Evolutionary conservation across 805 yeast species (phyloP), one percentile per base, ranked within the genome.

Genomic region (Lachancea lanzarotensis): DNA sequence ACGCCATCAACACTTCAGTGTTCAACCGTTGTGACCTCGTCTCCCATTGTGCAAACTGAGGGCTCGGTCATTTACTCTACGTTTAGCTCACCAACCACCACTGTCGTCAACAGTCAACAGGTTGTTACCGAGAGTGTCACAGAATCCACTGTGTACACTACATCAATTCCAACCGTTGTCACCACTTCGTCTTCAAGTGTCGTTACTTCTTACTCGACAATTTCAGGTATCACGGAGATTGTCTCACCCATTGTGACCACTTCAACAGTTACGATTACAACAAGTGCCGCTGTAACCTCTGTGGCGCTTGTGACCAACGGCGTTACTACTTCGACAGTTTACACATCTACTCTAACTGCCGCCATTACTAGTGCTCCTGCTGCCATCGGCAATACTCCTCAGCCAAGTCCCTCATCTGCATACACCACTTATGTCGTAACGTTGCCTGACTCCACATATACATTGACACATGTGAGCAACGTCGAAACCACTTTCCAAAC

Each of bases 391-490:
- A 19, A 11, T 3, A 13, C 27, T 30, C 35, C 35, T 12, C 15
- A 29, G 5, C 22, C 27, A 16, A 26, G 19, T 12, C 29, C 42
- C 17, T 38, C 42, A 5, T 17, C 42, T 9, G 26, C 17, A 2
- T 38, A 30, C 42, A 38, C 42, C 7, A 38, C 42, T 18, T 38
- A 38, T 18, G 42, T 38, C 25, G 35, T 38, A 13, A 31, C 42
- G 10, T 10, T 22, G 18, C 35, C 42, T 5, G 42, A 38, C 29
- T 29, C 42, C 8, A 38, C 42, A 25, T 38, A 38, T 13, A 31
- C 33, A 20, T 11, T 38, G 17, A 38, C 42, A 13, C 34, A 20
- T n/a, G 5, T 11, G 9, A 30, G 27, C 27, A 31, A 38, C 27
- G 17, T 38, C 11, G 42, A 38, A 29, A 38, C 42, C 3, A 38